These are phyloP conservation scores for Comarum palustre DNA, from an alignment of 306 rosid species.

Conservation along the genomic window DNA sequence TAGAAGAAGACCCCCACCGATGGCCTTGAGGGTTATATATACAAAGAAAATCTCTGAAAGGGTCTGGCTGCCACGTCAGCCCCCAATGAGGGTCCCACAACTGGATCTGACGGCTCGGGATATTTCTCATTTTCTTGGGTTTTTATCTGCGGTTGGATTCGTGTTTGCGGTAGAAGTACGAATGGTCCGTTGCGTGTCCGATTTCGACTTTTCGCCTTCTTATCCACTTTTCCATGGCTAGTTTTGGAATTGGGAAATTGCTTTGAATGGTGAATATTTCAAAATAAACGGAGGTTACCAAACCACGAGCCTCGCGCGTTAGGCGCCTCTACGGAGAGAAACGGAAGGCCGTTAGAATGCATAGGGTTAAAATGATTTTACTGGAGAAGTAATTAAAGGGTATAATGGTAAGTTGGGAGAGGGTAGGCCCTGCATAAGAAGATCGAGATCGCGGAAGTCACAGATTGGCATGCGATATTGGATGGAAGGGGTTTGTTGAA, in stretches of 20 bases:
- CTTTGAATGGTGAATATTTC: background rate
- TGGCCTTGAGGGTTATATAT: constrained; percentile 6
- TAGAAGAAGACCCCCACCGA: constrained; percentile 7
- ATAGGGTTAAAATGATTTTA: too few species aligned
- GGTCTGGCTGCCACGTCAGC: constrained; percentile 17
- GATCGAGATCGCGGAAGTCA: too few species aligned
- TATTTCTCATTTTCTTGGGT: background rate
- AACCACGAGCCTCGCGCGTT: too few species aligned
- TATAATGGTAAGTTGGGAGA: too few species aligned
- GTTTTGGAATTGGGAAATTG: background rate
- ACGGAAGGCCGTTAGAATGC: too few species aligned
- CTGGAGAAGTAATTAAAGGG: too few species aligned
- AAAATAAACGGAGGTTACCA: too few species aligned
- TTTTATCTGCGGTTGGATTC: background rate
- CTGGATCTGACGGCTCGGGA: background rate
- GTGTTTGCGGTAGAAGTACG: too few species aligned
- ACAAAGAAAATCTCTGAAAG: background rate
- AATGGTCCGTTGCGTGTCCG: background rate
- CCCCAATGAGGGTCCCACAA: background rate
- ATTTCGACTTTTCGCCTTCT: background rate
- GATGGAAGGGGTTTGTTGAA: too few species aligned
- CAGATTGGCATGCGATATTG: too few species aligned
- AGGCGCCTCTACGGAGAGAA: too few species aligned
- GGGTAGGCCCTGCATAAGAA: too few species aligned
- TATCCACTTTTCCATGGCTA: background rate